Percentiles rank a stretch among this genome's conserved stretches.
Conservation (phyloP, 257 asterid species). For the Plantago ovata region DNA sequence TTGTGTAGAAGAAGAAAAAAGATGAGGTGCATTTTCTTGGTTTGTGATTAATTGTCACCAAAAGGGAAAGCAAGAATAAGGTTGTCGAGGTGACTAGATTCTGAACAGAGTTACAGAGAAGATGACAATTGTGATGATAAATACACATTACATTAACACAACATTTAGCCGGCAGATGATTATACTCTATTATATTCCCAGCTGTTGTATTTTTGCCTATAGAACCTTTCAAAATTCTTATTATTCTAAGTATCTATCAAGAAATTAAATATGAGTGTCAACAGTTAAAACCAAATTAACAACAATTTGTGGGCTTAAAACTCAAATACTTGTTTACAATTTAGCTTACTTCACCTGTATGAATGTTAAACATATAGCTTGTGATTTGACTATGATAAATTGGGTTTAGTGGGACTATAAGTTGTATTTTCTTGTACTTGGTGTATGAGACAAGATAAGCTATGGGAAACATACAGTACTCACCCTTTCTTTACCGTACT, state of each 20-base stretch:
- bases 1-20: neutral
- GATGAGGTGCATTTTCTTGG: conserved; percentile 4
- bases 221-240: conserved; percentile 22
- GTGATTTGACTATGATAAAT: too few relatives aligned
- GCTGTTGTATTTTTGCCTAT: conserved; percentile 23
- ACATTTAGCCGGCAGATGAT: conserved; percentile 27
- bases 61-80: too few relatives aligned
- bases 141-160: conserved; percentile 16
- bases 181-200: conserved; percentile 12
- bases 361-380: too few relatives aligned
- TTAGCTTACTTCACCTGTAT: neutral
- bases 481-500: too few relatives aligned
- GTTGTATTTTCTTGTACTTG: too few relatives aligned
- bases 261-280: neutral
- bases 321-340: neutral
- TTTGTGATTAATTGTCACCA: too few relatives aligned
- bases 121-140: conserved; percentile 12
- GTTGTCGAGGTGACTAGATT: too few relatives aligned
- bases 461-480: too few relatives aligned
- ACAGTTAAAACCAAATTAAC: neutral
- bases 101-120: neutral
- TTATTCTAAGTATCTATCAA: too few relatives aligned
- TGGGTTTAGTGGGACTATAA: too few relatives aligned
- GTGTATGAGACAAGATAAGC: too few relatives aligned
- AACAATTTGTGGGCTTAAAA: neutral